Conservation (phyloP, 371 early-diverging fungal genomes). For the Gilbertella persicaria region DNA sequence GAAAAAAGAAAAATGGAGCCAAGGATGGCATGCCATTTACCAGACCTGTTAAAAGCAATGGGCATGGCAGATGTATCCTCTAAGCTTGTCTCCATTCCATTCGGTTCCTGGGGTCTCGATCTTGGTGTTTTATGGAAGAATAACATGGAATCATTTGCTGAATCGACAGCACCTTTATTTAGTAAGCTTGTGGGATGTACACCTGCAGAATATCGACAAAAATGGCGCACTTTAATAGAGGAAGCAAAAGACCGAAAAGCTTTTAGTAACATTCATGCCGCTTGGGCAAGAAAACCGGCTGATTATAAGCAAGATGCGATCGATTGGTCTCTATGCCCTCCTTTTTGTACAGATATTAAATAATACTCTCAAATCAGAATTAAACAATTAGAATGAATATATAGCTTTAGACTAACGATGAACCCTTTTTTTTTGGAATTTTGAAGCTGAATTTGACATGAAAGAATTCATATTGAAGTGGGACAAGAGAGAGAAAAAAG, state of each 20-base stretch:
- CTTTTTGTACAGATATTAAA: slow-evolving; percentile 4
- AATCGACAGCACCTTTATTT: slow-evolving; percentile 23
- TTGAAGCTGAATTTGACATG: too few relatives aligned
- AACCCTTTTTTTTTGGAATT: too few relatives aligned
- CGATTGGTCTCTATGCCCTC: slow-evolving; percentile 22
- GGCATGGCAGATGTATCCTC: slow-evolving; percentile 22
- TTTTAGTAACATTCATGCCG: slow-evolving; percentile 31
- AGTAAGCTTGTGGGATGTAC: slow-evolving; percentile 14
- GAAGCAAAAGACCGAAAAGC: slow-evolving; percentile 23
- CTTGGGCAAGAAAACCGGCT: slow-evolving; percentile 34
- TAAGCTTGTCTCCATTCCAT: slow-evolving; percentile 27
- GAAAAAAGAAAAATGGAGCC: slow-evolving; percentile 22
- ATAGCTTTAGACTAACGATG: too few relatives aligned
- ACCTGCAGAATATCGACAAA: slow-evolving; percentile 5
- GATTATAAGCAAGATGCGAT: not conserved
- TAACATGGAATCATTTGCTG: slow-evolving; percentile 29
- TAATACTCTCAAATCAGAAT: too few relatives aligned
- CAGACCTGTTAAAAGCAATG: slow-evolving; percentile 12
- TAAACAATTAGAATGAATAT: too few relatives aligned
- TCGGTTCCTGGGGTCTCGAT: slow-evolving; percentile 37
- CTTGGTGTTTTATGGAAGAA: slow-evolving; percentile 36
- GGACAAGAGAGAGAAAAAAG: too few relatives aligned
- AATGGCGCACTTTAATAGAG: slow-evolving; percentile 15
- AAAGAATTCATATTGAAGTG: too few relatives aligned
- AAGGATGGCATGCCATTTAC: slow-evolving; percentile 18